Evolutionary conservation across 371 early-diverging fungal species (phyloP).

Genomic region (Batrachochytrium dendrobatidis): DNA sequence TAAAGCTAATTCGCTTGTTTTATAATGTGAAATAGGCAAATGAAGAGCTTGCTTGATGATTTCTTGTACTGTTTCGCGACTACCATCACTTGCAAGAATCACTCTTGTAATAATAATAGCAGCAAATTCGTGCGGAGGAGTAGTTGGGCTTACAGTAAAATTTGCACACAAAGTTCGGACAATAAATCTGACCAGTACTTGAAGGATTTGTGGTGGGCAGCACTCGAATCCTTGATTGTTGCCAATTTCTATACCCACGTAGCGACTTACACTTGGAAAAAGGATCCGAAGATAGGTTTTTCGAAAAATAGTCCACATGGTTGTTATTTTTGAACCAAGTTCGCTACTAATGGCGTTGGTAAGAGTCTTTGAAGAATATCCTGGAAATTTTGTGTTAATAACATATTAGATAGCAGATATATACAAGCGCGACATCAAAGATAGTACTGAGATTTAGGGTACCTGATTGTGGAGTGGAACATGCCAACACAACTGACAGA

Average conservation of each 20-base stretch:
- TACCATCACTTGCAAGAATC: conserved; percentile 55
- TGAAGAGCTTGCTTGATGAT: conserved; percentile 60
- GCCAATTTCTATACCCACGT: conserved; percentile 26
- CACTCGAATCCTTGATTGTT: conserved; percentile 50
- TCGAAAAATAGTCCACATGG: conserved; percentile 57
- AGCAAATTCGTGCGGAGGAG: background rate
- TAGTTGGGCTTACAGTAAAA: background rate
- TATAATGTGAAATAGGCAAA: conserved; percentile 53
- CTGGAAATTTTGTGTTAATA: no score
- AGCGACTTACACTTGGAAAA: conserved; percentile 55
- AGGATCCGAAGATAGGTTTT: conserved; percentile 60
- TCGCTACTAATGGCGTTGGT: background rate
- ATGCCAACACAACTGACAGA: conserved; percentile 5
- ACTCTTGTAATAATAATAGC: conserved; percentile 25
- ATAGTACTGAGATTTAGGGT: no score
- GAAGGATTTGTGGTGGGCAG: conserved; percentile 68
- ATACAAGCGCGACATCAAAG: no score
- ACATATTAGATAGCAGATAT: no score
- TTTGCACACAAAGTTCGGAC: conserved; percentile 20
- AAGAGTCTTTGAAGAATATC: background rate
- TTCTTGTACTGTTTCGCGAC: conserved; percentile 70
- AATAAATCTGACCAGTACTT: conserved; percentile 57
- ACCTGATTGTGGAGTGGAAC: no score
- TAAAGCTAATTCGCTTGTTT: conserved; percentile 59
- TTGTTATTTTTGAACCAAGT: background rate